Evolutionary conservation across 2,329 filamentous ascomycete species (phyloP).

Genomic region (Cladosporium sp.): DNA sequence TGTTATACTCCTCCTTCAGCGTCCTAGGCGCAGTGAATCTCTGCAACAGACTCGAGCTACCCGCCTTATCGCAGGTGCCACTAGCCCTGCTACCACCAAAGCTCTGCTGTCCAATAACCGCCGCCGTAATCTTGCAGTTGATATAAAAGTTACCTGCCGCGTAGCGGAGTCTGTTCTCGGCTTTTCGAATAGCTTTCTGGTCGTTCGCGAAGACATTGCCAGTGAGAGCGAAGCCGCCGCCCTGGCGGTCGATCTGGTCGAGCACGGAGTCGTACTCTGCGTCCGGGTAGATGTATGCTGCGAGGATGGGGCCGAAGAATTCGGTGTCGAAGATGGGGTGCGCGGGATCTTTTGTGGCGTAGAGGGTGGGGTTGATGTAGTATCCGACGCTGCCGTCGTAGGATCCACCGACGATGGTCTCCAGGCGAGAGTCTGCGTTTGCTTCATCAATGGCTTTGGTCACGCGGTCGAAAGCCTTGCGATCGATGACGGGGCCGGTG

Average conservation of each 20-base stretch:
- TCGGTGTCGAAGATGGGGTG: constrained; percentile 74
- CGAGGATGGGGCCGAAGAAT: constrained; percentile 76
- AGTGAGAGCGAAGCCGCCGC: constrained; percentile 62
- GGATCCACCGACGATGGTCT: constrained; percentile 69
- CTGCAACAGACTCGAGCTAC: constrained; percentile 47
- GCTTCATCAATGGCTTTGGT: constrained; percentile 71
- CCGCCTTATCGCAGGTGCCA: constrained; percentile 57
- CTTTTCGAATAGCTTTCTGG: constrained; percentile 60
- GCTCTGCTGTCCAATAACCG: constrained; percentile 39
- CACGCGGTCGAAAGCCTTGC: constrained; percentile 75
- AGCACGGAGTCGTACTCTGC: constrained; percentile 63
- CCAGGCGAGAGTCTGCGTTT: constrained; percentile 68
- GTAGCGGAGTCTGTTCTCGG: constrained; percentile 68
- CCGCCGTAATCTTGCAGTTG: constrained; percentile 68
- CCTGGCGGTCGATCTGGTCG: constrained; percentile 37
- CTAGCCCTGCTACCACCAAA: constrained; percentile 52
- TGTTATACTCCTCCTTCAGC: constrained; percentile 54
- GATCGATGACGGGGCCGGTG: constrained; percentile 82
- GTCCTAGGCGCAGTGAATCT: constrained; percentile 54
- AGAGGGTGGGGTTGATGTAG: constrained; percentile 80
- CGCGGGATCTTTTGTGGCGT: constrained; percentile 66
- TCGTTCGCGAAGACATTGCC: constrained; percentile 72
- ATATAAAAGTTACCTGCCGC: constrained; percentile 81
- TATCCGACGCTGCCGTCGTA: constrained; percentile 76
- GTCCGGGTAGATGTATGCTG: constrained; percentile 75